A percentile compares a stretch with the other conserved stretches of the same genome.
phyloP scores from a whole-genome alignment of 140 eudicot genomes.

The Stevia rebaudiana region DNA sequence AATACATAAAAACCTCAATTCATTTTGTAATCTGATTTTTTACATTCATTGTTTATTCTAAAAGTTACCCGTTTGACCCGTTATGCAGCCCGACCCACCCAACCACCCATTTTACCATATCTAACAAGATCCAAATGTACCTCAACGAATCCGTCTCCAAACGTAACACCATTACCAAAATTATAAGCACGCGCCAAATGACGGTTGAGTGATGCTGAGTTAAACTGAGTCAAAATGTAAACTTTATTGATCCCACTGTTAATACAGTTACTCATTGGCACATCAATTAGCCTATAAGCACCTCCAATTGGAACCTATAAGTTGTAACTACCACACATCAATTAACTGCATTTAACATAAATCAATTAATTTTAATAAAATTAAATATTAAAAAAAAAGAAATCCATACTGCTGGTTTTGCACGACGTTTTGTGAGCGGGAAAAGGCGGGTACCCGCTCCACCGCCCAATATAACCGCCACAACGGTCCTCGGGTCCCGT shows the following conservation, averaged over 20 bases:
- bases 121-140: conserved; percentile 24
- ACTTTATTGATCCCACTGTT: conserved; percentile 93
- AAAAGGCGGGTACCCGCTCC: conserved; percentile 99
- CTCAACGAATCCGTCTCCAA: conserved; percentile 95
- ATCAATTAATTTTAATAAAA: background rate
- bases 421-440: conserved; percentile 91
- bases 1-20: background rate
- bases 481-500: conserved; percentile 66
- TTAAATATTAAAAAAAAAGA: background rate
- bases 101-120: background rate
- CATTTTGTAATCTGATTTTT: background rate
- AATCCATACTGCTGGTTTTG: conserved; percentile 83
- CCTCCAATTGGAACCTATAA: conserved; percentile 94
- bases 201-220: conserved; percentile 90
- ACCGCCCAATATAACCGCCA: conserved; percentile 86
- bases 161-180: conserved; percentile 67
- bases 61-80: background rate
- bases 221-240: conserved; percentile 90
- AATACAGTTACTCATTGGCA: conserved; percentile 98
- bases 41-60: background rate
- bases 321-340: conserved; percentile 24
- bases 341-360: conserved; percentile 8
- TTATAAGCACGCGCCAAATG: conserved; percentile 87
- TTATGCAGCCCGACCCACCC: background rate
- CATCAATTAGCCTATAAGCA: conserved; percentile 89